Evolutionary conservation across 202 grass and related monocot species (phyloP), one percentile per base, ranked within the genome.

Genomic region (Cymbopogon flexuosus): DNA sequence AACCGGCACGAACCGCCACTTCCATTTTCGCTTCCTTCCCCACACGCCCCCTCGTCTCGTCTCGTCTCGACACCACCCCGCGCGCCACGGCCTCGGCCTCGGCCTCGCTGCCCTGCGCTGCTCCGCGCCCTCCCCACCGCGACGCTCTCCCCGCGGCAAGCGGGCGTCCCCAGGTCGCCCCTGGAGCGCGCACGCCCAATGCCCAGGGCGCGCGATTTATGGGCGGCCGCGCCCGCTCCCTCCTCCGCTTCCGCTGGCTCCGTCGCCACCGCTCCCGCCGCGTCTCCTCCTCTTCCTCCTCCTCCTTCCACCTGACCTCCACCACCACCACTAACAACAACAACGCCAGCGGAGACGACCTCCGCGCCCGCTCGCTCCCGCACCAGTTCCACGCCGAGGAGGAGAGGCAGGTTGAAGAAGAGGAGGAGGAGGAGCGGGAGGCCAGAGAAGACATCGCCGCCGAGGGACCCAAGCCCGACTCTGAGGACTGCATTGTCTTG

Each of bases 191-290:
- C 68, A 46, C 43, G 42, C 70, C 70, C 81, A 62, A 86, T 89
- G 83, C 87, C 64, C 82, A 16, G 58, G 43, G 47, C 65, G 65
- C 57, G 59, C 78, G 73, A 68, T 86, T 81, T 79, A 89, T 83
- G 83, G 88, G 79, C 69, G 88, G 52, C 68, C 87, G 73, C 52
- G 62, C 62, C 52, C 79, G 83, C 61, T 86, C 87, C 73, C 27
- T 83, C 79, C 68, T 86, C 78, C 83, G 73, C 83, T 89, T 86
- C 78, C 83, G 73, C 83, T 89, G 87, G 87, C 78, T 86, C 78
- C 83, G 83, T 34, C 83, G 83, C 24, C 78, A 82, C 78, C 83
- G 83, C 83, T 89, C 87, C 67, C 87, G 79, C 87, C 79, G 87
- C 78, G 73, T 89, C 83, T 86, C 83, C 66, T 83, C 62, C 40